Evolutionary conservation across 1,284 basidiomycete genomes (phyloP), one percentile per base, ranked within the genome.

Genomic region (Hemileia vastatrix): DNA sequence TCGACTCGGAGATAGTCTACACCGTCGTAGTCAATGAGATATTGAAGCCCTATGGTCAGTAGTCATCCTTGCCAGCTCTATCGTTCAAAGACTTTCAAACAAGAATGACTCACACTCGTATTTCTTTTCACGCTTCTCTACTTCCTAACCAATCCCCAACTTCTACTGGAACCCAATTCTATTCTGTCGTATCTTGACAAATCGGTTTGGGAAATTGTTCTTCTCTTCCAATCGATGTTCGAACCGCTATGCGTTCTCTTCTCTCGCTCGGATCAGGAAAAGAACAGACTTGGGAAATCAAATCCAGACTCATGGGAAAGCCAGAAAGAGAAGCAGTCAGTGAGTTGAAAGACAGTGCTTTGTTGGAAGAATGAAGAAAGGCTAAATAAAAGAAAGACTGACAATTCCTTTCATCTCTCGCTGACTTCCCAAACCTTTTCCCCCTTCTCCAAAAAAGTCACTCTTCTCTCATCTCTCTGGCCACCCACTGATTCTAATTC

Each of bases 251-350:
- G 23, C n/a, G n/a, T 50, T 32, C 11, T 13, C 23, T 24, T 50
- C 31, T 47, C 18, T 23, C 45, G 18, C 18, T 47, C 27, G 27
- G 23, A 50, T 13, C 13, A 32, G 48, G 48, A 43, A 76, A 74
- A 54, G 67, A 75, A 64, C 71, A 75, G 66, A 72, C 71, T 1
- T 76, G 74, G 74, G 72, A 70, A 47, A 74, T 76, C 71, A 76
- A 76, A 64, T 66, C 70, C 24, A 66, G 67, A 49, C 66, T 76
- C 1, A 76, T 76, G 75, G 75, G 75, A 33, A 71, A 70, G 54
- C 75, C 74, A 1, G 73, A 75, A 52, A 64, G 72, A 4, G 71
- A 71, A 50, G 73, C 75, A 2, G 73, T 71, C 0, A 56, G 66
- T 69, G 33, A 27, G 67, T 50, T n/a, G 27, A 27, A 23, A 18